Evolutionary conservation across 306 rosid species (phyloP), one percentile per base, ranked within the genome.

Genomic region (Medicago arabica): DNA sequence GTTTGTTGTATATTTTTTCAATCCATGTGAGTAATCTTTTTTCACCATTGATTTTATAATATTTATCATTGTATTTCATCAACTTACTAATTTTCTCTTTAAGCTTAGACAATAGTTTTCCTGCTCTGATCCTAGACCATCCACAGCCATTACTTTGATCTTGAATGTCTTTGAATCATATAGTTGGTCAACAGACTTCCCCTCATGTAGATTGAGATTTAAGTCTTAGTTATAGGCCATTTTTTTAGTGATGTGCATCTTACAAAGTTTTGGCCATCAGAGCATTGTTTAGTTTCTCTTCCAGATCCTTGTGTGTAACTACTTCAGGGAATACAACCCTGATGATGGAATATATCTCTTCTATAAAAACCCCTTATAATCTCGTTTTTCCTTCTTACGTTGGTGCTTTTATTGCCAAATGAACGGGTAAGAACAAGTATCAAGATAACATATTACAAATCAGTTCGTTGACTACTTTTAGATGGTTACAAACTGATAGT

Each of bases 401-500:
- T 54, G 5, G 28, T 16, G 23, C 8, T 2, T 54, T 17, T 54
- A 23, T 17, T 17, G 28, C 60, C 13, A 54, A 54, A 17, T 18
- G 25, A 57, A 21, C 3, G 7, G 5, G 8, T 4, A 58, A 21
- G 63, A 58, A 58, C n/a, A 58, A 4, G 8, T 57, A 34, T 57
- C 63, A 57, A 57, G 38, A 23, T 6, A 58, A 5, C 16, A 11
- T 13, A 23, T 58, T 7, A 61, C 57, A 39, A 40, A 40, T 61
- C 18, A 38, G 18, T 59, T 40, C 16, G 14, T 16, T 21, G 59
- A 74, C 51, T 21, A 39, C 25, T 61, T 61, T 61, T 61, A 60
- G 39, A 25, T 60, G 34, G 47, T 18, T 75, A 80, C 78, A 72
- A 78, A 54, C 67, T 23, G 12, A 8, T 16, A 47, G 61, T 79